Evolutionary conservation across 305 asterid species (phyloP).

Genomic region (Fraxinus velutina): DNA sequence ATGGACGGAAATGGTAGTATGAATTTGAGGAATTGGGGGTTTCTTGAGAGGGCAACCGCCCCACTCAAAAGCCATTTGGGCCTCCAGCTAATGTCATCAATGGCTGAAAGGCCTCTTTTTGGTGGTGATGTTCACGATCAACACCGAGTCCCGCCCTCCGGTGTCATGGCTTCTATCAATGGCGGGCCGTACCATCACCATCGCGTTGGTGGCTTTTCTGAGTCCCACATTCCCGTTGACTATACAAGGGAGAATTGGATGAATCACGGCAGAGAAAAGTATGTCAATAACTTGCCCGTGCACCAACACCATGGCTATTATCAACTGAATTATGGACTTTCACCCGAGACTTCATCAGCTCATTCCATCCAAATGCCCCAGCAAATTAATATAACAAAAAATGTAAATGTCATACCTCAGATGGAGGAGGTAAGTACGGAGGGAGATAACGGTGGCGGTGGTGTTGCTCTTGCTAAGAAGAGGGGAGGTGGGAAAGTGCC

Average conservation of each 20-base stretch:
- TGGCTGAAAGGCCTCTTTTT: constrained; percentile 52
- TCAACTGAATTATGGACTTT: constrained; percentile 46
- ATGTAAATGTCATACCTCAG: constrained; percentile 31
- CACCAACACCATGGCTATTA: constrained; percentile 43
- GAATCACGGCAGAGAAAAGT: constrained; percentile 47
- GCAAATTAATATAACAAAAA: constrained; percentile 35
- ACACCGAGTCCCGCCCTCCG: constrained; percentile 35
- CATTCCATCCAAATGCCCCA: constrained; percentile 53
- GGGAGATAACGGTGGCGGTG: constrained; percentile 34
- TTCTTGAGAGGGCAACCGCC: constrained; percentile 35
- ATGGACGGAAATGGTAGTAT: constrained; percentile 68
- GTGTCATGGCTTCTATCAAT: constrained; percentile 51
- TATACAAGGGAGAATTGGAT: constrained; percentile 47
- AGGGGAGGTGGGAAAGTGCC: constrained; percentile 42
- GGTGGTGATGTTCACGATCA: constrained; percentile 35
- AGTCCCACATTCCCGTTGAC: constrained; percentile 40
- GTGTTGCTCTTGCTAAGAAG: constrained; percentile 41
- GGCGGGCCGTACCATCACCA: constrained; percentile 62
- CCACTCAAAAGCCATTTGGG: constrained; percentile 43
- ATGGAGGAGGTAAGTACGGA: constrained; percentile 43
- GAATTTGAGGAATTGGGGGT: constrained; percentile 57
- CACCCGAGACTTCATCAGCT: constrained; percentile 53
- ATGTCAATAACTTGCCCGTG: constrained; percentile 35
- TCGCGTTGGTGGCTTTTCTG: constrained; percentile 55
- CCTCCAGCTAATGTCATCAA: constrained; percentile 57